phyloP scores from a whole-genome alignment of 345 rosid species.

The Camelina hispida region DNA sequence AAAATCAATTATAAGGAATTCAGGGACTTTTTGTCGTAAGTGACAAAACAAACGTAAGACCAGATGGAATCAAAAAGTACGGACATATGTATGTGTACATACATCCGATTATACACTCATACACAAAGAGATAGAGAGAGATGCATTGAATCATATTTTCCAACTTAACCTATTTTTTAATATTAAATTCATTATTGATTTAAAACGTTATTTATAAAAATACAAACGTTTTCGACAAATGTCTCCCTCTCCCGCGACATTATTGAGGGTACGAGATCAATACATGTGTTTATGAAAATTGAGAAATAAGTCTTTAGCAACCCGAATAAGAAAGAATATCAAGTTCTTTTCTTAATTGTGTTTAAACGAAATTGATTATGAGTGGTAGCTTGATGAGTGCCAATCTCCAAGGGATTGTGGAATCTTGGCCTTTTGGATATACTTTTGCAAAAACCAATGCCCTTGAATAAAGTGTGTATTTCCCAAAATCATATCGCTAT shows the following conservation, averaged over 20 bases:
- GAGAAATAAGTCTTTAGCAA: neutral
- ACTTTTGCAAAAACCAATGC: slow-evolving; percentile 33
- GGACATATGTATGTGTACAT: slow-evolving; percentile 25
- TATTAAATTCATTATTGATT: neutral
- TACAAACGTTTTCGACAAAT: neutral
- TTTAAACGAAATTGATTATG: neutral
- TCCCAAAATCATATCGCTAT: slow-evolving; percentile 29
- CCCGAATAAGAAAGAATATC: neutral
- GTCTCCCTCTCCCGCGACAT: neutral
- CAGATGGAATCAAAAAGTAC: slow-evolving; percentile 25
- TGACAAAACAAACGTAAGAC: slow-evolving; percentile 33
- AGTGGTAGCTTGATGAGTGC: slow-evolving; percentile 35
- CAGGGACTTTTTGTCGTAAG: slow-evolving; percentile 29
- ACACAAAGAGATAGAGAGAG: neutral
- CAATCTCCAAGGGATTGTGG: slow-evolving; percentile 27
- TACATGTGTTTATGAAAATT: neutral
- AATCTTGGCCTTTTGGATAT: slow-evolving; percentile 29
- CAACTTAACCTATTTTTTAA: neutral
- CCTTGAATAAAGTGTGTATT: slow-evolving; percentile 32
- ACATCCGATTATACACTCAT: slow-evolving; percentile 26
- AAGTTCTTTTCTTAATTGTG: neutral
- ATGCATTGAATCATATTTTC: neutral
- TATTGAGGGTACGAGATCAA: neutral
- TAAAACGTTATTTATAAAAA: neutral
- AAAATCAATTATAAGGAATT: slow-evolving; percentile 10